Base-by-base conservation (phyloP, 768 basidiomycete species). In the Hericium erinaceus region DNA sequence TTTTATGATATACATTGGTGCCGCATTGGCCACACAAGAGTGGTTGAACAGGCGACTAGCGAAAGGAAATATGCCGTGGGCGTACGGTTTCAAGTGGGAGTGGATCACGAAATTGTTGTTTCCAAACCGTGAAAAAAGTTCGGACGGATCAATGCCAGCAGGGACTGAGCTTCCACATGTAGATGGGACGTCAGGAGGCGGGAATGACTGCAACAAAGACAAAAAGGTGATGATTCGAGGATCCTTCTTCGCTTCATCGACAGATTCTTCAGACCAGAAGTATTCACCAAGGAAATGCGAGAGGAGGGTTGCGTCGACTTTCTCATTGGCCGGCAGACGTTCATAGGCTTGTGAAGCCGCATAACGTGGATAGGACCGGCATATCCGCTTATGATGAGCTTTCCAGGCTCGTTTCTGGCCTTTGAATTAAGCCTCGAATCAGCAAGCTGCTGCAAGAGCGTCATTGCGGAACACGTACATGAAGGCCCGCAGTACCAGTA, bases 1-100 rank as follows among this genome's bases (percentile, higher is more conserved):
- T 22, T 60, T 64, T 15, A 88, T 70, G 48, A 69, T 65, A 64
- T 86, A 89, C 66, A 80, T 85, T 37, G 80, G 74, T 24, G 78
- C 80, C 15, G 86, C 85, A 61, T 89, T 90, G 1, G 90, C 88
- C 16, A 78, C 63, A 68, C 90, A 92, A 4, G 87, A 89, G 65
- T 92, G 90, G 65, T 92, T 92, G 73, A 92, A 89, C 12, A 81
- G 66, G n/a, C 88, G 77, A 64, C 90, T 92, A 1, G 90, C 84
- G 10, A 81, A 68, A 8, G 90, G 88, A 60, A 88, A 91, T 39
- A 89, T 74, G 0, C 87, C 90, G 70, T 90, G 84, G 0, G 81
- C 90, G 64, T 85, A 73, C 1, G 84, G 78, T 15, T 72, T 80
- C 41, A 91, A 72, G 72, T 89, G 86, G 2, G 84, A 85, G 64